phyloP scores from a whole-genome alignment of 257 asterid genomes.

The Primulina huaijiensis region DNA sequence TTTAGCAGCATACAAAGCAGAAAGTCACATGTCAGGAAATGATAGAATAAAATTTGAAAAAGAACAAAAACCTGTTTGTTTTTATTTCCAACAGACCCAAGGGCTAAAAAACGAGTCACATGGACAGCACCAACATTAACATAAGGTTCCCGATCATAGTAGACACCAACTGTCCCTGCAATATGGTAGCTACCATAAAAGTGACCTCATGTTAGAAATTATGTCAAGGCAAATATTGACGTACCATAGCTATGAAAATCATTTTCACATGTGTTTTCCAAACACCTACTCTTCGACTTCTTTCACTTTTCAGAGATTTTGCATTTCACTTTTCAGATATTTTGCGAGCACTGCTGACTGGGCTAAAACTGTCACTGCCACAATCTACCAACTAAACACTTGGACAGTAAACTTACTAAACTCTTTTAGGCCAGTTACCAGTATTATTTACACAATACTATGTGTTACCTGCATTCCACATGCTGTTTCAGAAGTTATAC shows the following conservation, averaged over 20 bases:
- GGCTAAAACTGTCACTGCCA: background rate
- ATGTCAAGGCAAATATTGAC: constrained; percentile 2
- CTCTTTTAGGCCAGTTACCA: background rate
- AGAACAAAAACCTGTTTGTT: constrained; percentile 66
- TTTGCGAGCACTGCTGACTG: background rate
- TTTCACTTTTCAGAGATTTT: background rate
- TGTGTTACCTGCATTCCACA: background rate
- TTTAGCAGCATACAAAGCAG: constrained; percentile 13
- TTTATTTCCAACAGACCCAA: constrained; percentile 92
- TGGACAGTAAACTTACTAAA: background rate
- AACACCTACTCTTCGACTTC: background rate
- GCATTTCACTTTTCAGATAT: background rate
- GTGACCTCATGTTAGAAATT: constrained; percentile 28
- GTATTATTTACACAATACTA: too few species aligned
- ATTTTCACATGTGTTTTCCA: background rate
- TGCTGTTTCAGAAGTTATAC: background rate
- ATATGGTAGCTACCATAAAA: constrained; percentile 68
- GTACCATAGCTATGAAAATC: constrained; percentile 1
- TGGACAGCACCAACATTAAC: constrained; percentile 64
- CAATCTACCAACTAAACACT: background rate
- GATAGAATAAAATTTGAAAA: constrained; percentile 16
- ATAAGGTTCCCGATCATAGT: constrained; percentile 90
- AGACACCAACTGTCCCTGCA: constrained; percentile 77
- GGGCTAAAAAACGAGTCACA: constrained; percentile 91
- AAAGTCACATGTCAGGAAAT: constrained; percentile 12